These are phyloP conservation scores for Pyrrhoderma lamaoense DNA, from an alignment of 1,284 basidiomycete species.

Conservation along the genomic window DNA sequence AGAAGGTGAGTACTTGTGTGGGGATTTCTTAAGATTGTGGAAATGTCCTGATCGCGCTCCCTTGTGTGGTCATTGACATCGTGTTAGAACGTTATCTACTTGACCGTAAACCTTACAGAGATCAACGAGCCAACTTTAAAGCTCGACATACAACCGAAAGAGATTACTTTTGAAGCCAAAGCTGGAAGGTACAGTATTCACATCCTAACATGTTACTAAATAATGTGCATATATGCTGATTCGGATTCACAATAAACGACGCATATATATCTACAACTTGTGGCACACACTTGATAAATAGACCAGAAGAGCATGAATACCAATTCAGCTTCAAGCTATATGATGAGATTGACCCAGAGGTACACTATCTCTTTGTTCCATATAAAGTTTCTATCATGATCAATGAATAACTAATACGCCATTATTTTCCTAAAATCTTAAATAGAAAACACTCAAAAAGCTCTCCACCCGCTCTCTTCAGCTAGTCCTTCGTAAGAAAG, in stretches of 20 bases:
- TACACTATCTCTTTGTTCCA: no score
- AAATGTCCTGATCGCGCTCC: no score
- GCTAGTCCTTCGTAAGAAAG: slow-evolving; percentile 76
- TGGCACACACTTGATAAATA: neutral
- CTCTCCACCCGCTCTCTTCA: slow-evolving; percentile 61
- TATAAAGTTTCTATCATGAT: no score
- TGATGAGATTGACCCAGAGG: slow-evolving; percentile 68
- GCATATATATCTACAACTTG: neutral
- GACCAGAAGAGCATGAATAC: slow-evolving; percentile 50
- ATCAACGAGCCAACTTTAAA: slow-evolving; percentile 57
- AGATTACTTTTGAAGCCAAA: slow-evolving; percentile 64
- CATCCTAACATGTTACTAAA: neutral
- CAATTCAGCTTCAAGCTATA: slow-evolving; percentile 70
- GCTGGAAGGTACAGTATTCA: slow-evolving; percentile 57
- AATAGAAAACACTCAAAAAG: slow-evolving; percentile 56
- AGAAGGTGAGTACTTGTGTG: slow-evolving; percentile 60
- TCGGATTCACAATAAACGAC: no score
- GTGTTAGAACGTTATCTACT: slow-evolving; percentile 82
- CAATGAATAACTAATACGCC: no score
- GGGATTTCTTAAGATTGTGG: no score
- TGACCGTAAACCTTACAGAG: slow-evolving; percentile 82
- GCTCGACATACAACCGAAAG: slow-evolving; percentile 56
- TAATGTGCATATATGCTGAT: slow-evolving; percentile 6
- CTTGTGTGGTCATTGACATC: no score
- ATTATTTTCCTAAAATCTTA: slow-evolving; percentile 1